phyloP scores from a whole-genome alignment of 2,329 filamentous ascomycete genomes.

The Plectosphaerella sp. region DNA sequence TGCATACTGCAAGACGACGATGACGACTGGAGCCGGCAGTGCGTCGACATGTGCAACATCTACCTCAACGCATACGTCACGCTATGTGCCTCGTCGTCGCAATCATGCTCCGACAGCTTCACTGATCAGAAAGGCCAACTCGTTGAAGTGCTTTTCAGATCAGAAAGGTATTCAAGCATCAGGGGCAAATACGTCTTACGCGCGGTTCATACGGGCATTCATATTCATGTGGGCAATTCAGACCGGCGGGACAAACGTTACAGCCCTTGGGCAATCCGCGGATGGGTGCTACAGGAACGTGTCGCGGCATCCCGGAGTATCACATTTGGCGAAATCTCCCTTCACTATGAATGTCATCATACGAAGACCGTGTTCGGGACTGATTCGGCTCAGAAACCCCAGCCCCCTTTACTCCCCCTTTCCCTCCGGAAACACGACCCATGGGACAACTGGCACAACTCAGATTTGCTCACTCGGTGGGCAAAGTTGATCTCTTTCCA shows the following conservation, averaged over 20 bases:
- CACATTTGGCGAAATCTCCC: not conserved
- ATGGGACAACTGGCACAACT: no score
- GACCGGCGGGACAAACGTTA: not conserved
- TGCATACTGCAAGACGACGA: conserved; percentile 15
- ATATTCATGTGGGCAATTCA: not conserved
- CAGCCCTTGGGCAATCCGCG: not conserved
- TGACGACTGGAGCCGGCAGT: conserved; percentile 5
- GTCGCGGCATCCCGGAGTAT: not conserved
- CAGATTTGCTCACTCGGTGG: not conserved
- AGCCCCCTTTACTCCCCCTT: not conserved
- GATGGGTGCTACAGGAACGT: not conserved
- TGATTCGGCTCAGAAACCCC: no score
- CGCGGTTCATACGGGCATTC: not conserved
- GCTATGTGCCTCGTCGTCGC: not conserved
- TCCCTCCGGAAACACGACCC: no score
- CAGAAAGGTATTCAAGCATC: not conserved
- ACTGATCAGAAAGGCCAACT: not conserved
- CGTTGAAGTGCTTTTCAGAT: not conserved
- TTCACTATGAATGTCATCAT: not conserved
- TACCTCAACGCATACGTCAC: conserved; percentile 4
- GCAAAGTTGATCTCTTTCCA: not conserved
- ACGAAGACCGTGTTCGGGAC: no score
- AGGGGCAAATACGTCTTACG: not conserved
- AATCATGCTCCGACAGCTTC: not conserved
- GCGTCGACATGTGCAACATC: conserved; percentile 5